Percentiles rank a stretch among this genome's conserved stretches.
These are phyloP conservation scores for Hygrophorus pudorinus DNA, from an alignment of 768 basidiomycete genomes.

Conservation along the genomic window DNA sequence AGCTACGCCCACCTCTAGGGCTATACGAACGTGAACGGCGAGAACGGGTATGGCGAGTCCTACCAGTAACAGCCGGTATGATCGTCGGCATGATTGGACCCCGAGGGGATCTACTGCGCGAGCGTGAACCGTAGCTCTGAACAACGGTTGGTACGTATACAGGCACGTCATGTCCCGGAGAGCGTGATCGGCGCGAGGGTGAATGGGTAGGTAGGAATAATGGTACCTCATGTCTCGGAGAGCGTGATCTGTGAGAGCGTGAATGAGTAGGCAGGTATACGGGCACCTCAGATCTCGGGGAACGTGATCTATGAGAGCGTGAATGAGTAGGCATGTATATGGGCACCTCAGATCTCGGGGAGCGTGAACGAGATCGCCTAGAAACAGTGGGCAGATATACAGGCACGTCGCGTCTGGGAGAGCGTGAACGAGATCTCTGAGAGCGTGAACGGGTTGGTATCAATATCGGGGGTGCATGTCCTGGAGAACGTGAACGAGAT, in stretches of 20 bases:
- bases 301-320: slow-evolving; percentile 1
- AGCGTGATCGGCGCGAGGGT: neutral
- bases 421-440: slow-evolving; percentile 17
- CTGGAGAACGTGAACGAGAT: neutral
- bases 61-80: neutral
- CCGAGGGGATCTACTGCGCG: neutral
- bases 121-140: neutral
- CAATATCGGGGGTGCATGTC: neutral
- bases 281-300: neutral
- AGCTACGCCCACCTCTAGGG: neutral
- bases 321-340: slow-evolving; percentile 7
- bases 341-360: slow-evolving; percentile 3
- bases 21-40: slow-evolving; percentile 11
- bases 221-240: neutral
- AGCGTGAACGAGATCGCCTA: slow-evolving; percentile 5
- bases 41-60: neutral
- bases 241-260: slow-evolving; percentile 2
- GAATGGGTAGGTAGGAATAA: neutral
- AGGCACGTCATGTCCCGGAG: neutral
- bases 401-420: slow-evolving; percentile 9
- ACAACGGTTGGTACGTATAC: neutral
- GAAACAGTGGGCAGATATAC: slow-evolving; percentile 8
- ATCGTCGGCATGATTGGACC: neutral
- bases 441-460: slow-evolving; percentile 8
- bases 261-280: slow-evolving; percentile 4